A percentile compares a stretch with the other conserved stretches of the same genome.
Conservation (phyloP, 2,329 filamentous ascomycete species). For the Ascochyta rabiei region DNA sequence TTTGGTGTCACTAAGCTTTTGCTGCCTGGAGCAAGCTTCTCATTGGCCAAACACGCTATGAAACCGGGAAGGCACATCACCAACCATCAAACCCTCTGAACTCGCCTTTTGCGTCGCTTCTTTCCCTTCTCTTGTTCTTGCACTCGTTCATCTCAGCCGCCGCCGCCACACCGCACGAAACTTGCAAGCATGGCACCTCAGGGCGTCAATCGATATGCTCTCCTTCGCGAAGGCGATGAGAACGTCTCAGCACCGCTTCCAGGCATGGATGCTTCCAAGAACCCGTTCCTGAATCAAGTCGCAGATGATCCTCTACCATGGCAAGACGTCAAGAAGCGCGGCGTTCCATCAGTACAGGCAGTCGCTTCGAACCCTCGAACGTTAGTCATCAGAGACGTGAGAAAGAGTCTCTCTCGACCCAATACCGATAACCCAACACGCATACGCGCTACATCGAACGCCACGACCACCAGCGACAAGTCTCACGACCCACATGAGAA, state of each 20-base stretch:
- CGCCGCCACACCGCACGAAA: background rate
- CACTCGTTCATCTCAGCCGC: background rate
- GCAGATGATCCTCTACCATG: constrained; percentile 31
- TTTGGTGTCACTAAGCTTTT: constrained; percentile 8
- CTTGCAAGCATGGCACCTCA: constrained; percentile 21
- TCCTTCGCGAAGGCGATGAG: constrained; percentile 25
- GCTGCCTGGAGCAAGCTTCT: constrained; percentile 4
- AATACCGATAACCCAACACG: constrained; percentile 3
- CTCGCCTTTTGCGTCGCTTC: background rate
- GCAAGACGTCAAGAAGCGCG: constrained; percentile 36
- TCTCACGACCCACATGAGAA: constrained; percentile 30
- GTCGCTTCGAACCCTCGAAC: constrained; percentile 3
- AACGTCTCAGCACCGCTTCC: constrained; percentile 3
- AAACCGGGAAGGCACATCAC: background rate
- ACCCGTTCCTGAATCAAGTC: constrained; percentile 33
- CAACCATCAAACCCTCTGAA: background rate
- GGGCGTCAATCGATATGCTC: constrained; percentile 32
- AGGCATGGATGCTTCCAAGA: constrained; percentile 13
- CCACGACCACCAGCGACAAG: constrained; percentile 20
- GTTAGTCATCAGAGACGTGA: constrained; percentile 18
- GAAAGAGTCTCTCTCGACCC: background rate
- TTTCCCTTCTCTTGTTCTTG: background rate
- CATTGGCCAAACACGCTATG: background rate
- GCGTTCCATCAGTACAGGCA: constrained; percentile 6
- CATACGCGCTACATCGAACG: constrained; percentile 10